Conservation (phyloP, 495 filamentous ascomycete species). For the Durotheca rogersii region DNA sequence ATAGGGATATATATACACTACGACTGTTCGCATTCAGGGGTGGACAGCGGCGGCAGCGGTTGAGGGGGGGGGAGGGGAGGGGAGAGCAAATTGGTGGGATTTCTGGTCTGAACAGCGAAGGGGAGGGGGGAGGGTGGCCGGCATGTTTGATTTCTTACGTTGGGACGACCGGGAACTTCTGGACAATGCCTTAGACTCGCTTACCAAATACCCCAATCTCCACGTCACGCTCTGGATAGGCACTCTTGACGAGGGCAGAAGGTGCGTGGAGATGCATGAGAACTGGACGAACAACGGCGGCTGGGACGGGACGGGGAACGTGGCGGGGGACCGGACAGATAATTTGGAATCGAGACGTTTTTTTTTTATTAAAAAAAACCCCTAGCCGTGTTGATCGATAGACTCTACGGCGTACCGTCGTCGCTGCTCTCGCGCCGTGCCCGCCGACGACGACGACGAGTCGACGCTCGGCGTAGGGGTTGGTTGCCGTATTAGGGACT, state of each 20-base stretch:
- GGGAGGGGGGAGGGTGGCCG: conserved; percentile 2
- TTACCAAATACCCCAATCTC: conserved; percentile 1
- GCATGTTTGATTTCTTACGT: conserved; percentile 9
- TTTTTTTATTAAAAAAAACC: too few relatives aligned
- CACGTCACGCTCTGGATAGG: neutral
- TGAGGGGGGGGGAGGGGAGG: conserved; percentile 2
- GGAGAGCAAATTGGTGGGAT: neutral
- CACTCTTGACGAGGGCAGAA: neutral
- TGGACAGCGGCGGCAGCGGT: conserved; percentile 2
- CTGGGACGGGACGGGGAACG: too few relatives aligned
- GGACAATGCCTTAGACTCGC: conserved; percentile 13
- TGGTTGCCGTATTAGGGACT: too few relatives aligned
- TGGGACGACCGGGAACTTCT: conserved; percentile 5
- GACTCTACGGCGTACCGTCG: too few relatives aligned
- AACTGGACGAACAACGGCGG: too few relatives aligned
- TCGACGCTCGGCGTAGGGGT: too few relatives aligned
- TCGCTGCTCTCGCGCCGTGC: too few relatives aligned
- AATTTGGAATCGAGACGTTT: too few relatives aligned
- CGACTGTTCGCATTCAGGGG: conserved; percentile 7
- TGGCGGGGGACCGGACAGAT: too few relatives aligned
- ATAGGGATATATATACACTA: conserved; percentile 16
- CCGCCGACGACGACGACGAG: too few relatives aligned
- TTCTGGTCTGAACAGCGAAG: too few relatives aligned
- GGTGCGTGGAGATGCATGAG: neutral
- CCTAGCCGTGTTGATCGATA: too few relatives aligned